A percentile compares a stretch with the other conserved stretches of the same genome.
phyloP scores from a whole-genome alignment of 805 yeast genomes.

The Candida sphagnicola region DNA sequence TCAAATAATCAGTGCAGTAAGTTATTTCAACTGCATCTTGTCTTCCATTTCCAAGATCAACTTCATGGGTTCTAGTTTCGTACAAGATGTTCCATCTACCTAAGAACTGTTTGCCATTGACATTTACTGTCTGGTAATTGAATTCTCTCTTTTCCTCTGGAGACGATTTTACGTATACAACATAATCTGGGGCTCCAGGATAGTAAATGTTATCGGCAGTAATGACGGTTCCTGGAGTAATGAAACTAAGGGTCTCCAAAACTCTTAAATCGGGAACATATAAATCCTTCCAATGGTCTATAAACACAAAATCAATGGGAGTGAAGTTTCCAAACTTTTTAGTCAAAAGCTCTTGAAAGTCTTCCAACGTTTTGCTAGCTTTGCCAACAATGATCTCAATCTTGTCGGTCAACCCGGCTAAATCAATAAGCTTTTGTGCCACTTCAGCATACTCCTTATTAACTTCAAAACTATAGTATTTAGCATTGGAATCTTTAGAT shows the following conservation, averaged over 20 bases:
- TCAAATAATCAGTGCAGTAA: conserved; percentile 23
- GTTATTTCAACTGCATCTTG: conserved; percentile 31
- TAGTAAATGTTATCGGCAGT: conserved; percentile 33
- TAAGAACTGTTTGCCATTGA: conserved; percentile 20
- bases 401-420: conserved; percentile 29
- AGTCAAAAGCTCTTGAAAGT: conserved; percentile 15
- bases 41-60: conserved; percentile 9
- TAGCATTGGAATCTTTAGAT: conserved; percentile 17
- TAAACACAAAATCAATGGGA: conserved; percentile 32
- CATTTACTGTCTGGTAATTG: conserved; percentile 21
- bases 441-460: conserved; percentile 27
- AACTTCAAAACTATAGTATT: conserved; percentile 31
- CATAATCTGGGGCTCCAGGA: conserved; percentile 40
- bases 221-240: conserved; percentile 36
- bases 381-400: conserved; percentile 31
- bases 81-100: conserved; percentile 43
- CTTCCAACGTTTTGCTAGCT: conserved; percentile 24
- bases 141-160: conserved; percentile 33
- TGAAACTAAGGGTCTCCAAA: conserved; percentile 34
- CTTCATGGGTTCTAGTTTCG: conserved; percentile 25
- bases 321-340: conserved; percentile 9
- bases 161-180: conserved; percentile 30
- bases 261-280: conserved; percentile 42
- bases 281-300: conserved; percentile 36
- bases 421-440: conserved; percentile 22